Evolutionary conservation across 306 rosid species (phyloP).

Genomic region (Trichosanthes cucumerina): DNA sequence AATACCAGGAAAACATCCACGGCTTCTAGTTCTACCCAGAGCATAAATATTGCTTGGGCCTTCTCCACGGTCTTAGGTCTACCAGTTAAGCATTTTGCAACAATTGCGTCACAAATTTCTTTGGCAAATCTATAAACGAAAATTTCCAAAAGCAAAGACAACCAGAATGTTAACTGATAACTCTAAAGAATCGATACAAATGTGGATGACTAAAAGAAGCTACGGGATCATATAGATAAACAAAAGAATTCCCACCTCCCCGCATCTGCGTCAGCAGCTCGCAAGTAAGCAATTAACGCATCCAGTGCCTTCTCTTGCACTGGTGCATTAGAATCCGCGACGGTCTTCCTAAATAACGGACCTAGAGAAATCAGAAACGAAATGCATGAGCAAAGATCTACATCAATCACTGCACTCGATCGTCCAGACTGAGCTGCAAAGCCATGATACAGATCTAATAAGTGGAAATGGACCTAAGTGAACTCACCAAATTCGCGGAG

Average conservation of each 20-base stretch:
- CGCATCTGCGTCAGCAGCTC: slow-evolving; percentile 95
- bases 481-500: slow-evolving; percentile 85
- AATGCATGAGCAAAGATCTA: slow-evolving; percentile 14
- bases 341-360: slow-evolving; percentile 66
- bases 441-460: slow-evolving; percentile 12
- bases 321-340: slow-evolving; percentile 91
- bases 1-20: slow-evolving; percentile 84
- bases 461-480: slow-evolving; percentile 17
- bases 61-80: slow-evolving; percentile 98
- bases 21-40: slow-evolving; percentile 97
- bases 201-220: not conserved
- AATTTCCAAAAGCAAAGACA: slow-evolving; percentile 12
- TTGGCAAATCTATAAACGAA: slow-evolving; percentile 51
- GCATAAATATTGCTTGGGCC: slow-evolving; percentile 87
- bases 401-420: slow-evolving; percentile 17
- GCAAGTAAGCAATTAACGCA: slow-evolving; percentile 77
- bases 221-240: not conserved
- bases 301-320: slow-evolving; percentile 98
- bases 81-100: slow-evolving; percentile 91
- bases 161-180: not conserved
- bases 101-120: slow-evolving; percentile 85
- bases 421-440: slow-evolving; percentile 17
- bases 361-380: slow-evolving; percentile 32
- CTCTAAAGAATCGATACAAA: slow-evolving; percentile 2
- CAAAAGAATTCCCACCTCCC: slow-evolving; percentile 43